These are phyloP conservation scores for Solanum peruvianum DNA, from an alignment of 257 asterid genomes.

Conservation along the genomic window DNA sequence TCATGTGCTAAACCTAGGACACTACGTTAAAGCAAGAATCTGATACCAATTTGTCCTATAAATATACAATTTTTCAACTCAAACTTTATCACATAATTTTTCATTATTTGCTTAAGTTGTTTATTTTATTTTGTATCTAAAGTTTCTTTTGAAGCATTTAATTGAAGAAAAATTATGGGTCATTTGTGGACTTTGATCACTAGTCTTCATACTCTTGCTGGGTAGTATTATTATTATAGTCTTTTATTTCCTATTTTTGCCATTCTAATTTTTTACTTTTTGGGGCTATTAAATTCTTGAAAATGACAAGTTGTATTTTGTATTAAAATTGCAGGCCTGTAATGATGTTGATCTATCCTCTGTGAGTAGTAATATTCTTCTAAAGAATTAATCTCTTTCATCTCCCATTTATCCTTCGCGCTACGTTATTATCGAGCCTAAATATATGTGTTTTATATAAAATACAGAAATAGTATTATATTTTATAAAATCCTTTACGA, in stretches of 20 bases:
- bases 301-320: neutral
- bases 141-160: neutral
- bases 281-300: neutral
- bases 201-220: conserved; percentile 15
- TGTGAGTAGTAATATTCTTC: conserved; percentile 10
- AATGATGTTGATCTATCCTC: conserved; percentile 27
- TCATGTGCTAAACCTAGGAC: conserved; percentile 1
- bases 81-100: neutral
- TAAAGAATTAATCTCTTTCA: neutral
- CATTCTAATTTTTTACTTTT: neutral
- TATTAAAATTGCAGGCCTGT: conserved; percentile 20
- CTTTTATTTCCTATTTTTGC: neutral
- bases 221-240: conserved; percentile 4
- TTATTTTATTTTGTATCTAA: neutral
- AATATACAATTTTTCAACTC: neutral
- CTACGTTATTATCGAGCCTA: neutral
- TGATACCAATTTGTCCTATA: neutral
- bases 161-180: neutral
- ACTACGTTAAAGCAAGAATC: neutral
- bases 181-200: conserved; percentile 31
- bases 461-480: neutral
- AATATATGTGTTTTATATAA: neutral
- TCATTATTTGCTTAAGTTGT: neutral
- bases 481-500: neutral
- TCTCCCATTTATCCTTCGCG: neutral